phyloP scores from a whole-genome alignment of 2,329 filamentous ascomycete genomes.

The Penicillium sp. region DNA sequence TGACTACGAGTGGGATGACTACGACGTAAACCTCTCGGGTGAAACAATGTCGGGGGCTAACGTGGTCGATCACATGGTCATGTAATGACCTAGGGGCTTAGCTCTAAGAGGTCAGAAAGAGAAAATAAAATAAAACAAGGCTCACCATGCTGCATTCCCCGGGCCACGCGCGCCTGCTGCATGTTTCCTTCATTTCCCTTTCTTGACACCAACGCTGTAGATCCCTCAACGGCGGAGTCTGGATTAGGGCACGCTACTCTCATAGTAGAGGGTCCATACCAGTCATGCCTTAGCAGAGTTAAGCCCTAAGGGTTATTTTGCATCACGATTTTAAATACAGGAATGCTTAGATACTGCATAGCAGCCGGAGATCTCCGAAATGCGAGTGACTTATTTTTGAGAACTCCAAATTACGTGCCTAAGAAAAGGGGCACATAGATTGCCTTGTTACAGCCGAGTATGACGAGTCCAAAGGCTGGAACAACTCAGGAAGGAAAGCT shows the following conservation, averaged over 20 bases:
- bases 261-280: conserved; percentile 15
- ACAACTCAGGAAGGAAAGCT: conserved; percentile 1
- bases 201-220: neutral
- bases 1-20: no score
- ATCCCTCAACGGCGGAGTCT: conserved; percentile 5
- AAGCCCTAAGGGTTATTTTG: conserved; percentile 9
- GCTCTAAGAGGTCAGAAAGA: neutral
- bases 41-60: conserved; percentile 24
- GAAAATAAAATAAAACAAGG: neutral
- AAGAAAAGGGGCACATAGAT: conserved; percentile 17
- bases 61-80: conserved; percentile 27
- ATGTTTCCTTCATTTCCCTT: conserved; percentile 11
- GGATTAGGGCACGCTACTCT: neutral
- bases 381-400: conserved; percentile 13
- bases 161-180: conserved; percentile 14
- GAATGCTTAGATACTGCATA: conserved; percentile 14
- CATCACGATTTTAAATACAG: conserved; percentile 10
- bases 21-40: conserved; percentile 5
- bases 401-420: conserved; percentile 5
- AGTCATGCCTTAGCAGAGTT: conserved; percentile 7
- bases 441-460: conserved; percentile 2
- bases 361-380: conserved; percentile 8
- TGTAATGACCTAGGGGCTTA: conserved; percentile 6
- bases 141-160: conserved; percentile 10
- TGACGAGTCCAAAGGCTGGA: conserved; percentile 15